Base-by-base conservation (phyloP, 371 early-diverging fungal species). In the Chytridiales sp. region DNA sequence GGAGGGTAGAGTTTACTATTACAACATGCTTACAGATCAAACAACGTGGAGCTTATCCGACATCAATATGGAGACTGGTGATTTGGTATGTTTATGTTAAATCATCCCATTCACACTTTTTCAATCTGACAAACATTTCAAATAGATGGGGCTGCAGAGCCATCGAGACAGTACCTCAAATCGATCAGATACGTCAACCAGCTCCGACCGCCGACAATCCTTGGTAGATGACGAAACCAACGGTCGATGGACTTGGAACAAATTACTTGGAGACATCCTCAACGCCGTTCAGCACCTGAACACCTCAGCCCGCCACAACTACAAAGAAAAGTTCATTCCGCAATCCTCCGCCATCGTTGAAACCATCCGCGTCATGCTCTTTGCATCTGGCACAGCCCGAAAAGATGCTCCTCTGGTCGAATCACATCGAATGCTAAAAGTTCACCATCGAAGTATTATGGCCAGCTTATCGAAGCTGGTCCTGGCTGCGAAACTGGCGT, bases 401-500 rank as follows among this genome's bases (percentile, higher is more conserved):
- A 56, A 56, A 17, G 71, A 75, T 38, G 62, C 76, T 6, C 68
- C 77, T 4, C 61, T 69, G n/a, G 69, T 73, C 19, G 76, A 82
- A 27, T 59, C 81, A 6, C 64, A 74, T 42, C 57, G 60, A 19
- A 43, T 48, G 41, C 53, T 76, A 13, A 55, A 56, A 34, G 39
- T 50, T 32, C 83, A 88, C 61, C 90, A 95, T 70, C 81, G 86
- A 2, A 84, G 85, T 30, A 82, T 97, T 56, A 87, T 91, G 80
- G 86, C 84, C 3, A 73, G 88, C 3, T 75, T 93, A 50, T 85
- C 88, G n/a, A 89, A 89, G 56, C 73, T 95, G 26, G 84, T 91
- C 17, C 76, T 93, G 4, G 81, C 90, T 3, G 87, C 94, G 3
- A 89, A 93, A 56, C 72, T 85, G 2, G 93, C 91, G 8, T 78